A percentile compares a stretch with the other conserved stretches of the same genome.
These are phyloP conservation scores for Chondrostereum purpureum DNA, from an alignment of 1,284 basidiomycete genomes.

Conservation along the genomic window DNA sequence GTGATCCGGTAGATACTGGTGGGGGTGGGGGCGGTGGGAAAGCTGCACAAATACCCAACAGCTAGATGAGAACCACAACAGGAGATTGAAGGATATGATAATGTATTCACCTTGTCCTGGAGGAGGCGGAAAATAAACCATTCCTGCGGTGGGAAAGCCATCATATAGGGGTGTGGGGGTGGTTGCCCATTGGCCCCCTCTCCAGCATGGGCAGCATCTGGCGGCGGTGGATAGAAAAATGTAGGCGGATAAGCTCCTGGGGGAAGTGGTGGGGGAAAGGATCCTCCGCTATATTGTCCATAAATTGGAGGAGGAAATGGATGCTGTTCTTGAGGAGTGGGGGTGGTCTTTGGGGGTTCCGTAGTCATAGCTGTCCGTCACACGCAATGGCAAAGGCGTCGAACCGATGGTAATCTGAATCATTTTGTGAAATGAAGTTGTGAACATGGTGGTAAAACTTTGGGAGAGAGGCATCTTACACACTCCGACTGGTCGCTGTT, in stretches of 20 bases:
- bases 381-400: neutral
- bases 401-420: neutral
- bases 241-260: neutral
- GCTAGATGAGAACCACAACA: neutral
- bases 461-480: neutral
- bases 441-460: neutral
- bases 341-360: neutral
- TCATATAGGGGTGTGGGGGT: neutral
- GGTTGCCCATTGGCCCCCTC: neutral
- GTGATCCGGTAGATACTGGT: conserved; percentile 23
- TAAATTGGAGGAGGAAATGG: neutral
- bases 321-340: neutral
- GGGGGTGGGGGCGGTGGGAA: conserved; percentile 11
- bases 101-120: conserved; percentile 12
- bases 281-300: neutral
- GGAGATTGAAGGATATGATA: neutral
- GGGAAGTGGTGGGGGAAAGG: neutral
- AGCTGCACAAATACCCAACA: no score
- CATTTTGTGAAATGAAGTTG: no score
- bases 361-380: neutral
- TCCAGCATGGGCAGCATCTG: neutral
- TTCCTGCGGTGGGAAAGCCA: neutral
- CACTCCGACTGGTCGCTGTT: neutral
- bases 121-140: conserved; percentile 14
- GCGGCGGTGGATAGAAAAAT: neutral